These are phyloP conservation scores for Panellus pusillus DNA, from an alignment of 768 basidiomycete species.

Conservation along the genomic window DNA sequence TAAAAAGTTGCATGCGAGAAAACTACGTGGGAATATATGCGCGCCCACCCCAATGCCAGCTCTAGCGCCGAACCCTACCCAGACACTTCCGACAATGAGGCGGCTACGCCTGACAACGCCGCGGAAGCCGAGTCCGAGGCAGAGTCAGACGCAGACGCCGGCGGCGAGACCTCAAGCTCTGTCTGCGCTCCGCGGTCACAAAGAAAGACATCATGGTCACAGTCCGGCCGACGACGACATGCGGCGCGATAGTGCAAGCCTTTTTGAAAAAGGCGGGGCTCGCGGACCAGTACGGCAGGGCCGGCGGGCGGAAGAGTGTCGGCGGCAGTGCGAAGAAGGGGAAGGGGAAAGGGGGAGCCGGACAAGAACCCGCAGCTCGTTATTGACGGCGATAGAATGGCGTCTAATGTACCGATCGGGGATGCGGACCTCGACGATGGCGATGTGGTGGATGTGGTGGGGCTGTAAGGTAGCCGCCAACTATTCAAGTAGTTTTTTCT, in stretches of 20 bases:
- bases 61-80: not conserved
- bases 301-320: slow-evolving; percentile 14
- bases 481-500: not conserved
- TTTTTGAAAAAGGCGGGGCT: slow-evolving; percentile 71
- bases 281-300: slow-evolving; percentile 48
- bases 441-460: slow-evolving; percentile 75
- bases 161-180: slow-evolving; percentile 63
- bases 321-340: slow-evolving; percentile 8
- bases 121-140: slow-evolving; percentile 41
- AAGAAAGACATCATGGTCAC: slow-evolving; percentile 60
- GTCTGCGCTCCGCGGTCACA: slow-evolving; percentile 55
- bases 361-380: slow-evolving; percentile 49
- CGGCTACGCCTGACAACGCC: slow-evolving; percentile 28
- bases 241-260: slow-evolving; percentile 71
- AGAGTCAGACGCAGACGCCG: slow-evolving; percentile 36
- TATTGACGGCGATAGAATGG: slow-evolving; percentile 74
- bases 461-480: slow-evolving; percentile 35
- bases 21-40: slow-evolving; percentile 62
- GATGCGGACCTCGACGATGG: slow-evolving; percentile 77
- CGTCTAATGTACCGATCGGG: slow-evolving; percentile 58
- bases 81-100: slow-evolving; percentile 17
- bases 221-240: slow-evolving; percentile 74
- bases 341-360: slow-evolving; percentile 29
- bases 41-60: slow-evolving; percentile 28
- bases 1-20: slow-evolving; percentile 64